Percentiles rank a stretch among this genome's conserved stretches.
These are phyloP conservation scores for Oenanthe javanica DNA, from an alignment of 140 eudicot genomes.

Conservation along the genomic window DNA sequence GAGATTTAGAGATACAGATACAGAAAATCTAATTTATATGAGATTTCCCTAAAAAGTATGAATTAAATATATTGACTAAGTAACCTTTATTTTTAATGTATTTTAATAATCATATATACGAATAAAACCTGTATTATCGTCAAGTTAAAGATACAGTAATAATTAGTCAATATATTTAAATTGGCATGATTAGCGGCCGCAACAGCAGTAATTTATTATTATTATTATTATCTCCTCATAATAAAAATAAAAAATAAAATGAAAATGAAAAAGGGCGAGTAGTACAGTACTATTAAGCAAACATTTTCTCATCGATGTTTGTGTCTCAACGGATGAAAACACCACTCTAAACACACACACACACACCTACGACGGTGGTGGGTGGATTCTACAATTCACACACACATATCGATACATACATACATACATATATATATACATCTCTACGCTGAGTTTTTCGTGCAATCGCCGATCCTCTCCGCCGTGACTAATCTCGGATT, in stretches of 20 bases:
- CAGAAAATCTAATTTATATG: too few species aligned
- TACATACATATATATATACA: too few species aligned
- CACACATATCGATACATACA: background rate
- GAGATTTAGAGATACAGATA: too few species aligned
- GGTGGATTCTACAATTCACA: background rate
- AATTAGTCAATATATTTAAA: background rate
- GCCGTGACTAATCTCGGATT: background rate
- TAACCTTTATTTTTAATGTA: too few species aligned
- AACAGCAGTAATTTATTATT: background rate
- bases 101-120: too few species aligned
- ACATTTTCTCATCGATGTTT: background rate
- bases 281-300: background rate
- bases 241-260: background rate
- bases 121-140: background rate
- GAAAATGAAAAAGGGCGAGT: background rate
- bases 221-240: background rate
- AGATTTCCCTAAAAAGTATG: too few species aligned
- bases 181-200: constrained; percentile 4
- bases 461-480: background rate
- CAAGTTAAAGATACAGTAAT: background rate
- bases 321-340: background rate
- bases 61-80: too few species aligned
- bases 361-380: background rate
- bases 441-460: background rate
- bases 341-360: background rate